A percentile compares a stretch with the other conserved stretches of the same genome.
phyloP scores from a whole-genome alignment of 73 alveolate species.

The Paramecium pentaurelia region DNA sequence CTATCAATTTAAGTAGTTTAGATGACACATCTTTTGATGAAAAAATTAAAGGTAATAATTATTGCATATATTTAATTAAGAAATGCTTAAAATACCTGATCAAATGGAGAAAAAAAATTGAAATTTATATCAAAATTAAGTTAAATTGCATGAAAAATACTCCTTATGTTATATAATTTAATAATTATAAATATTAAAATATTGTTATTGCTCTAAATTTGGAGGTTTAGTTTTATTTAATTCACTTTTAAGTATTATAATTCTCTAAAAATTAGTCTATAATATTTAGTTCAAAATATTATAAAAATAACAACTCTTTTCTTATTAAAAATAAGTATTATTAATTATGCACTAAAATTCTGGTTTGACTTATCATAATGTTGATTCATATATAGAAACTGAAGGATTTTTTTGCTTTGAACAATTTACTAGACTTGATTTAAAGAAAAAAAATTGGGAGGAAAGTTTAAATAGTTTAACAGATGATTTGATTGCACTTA shows the following conservation, averaged over 20 bases:
- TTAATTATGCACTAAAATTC: constrained; percentile 8
- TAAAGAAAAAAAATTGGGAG: not conserved
- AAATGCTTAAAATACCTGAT: constrained; percentile 27
- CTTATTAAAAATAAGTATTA: not conserved
- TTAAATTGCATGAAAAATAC: not conserved
- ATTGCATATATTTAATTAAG: not conserved
- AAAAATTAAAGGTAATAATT: not conserved
- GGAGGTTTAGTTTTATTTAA: too few relatives aligned
- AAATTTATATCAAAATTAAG: not conserved
- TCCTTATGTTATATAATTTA: not conserved
- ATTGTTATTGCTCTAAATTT: not conserved
- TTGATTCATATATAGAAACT: not conserved
- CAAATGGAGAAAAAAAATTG: not conserved
- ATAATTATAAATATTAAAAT: too few relatives aligned
- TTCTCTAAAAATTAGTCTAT: not conserved
- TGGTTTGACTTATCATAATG: constrained; percentile 37
- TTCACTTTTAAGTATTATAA: too few relatives aligned
- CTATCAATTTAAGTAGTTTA: constrained; percentile 22
- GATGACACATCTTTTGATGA: constrained; percentile 33
- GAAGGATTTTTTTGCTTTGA: not conserved
- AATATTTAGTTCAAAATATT: not conserved
- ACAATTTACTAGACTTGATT: not conserved
- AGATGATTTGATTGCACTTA: not conserved
- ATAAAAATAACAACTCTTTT: not conserved
- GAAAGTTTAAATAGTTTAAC: not conserved